A percentile compares a stretch with the other conserved stretches of the same genome.
Evolutionary conservation across 768 basidiomycete species (phyloP).

Genomic region (Panaeolus cyanescens): DNA sequence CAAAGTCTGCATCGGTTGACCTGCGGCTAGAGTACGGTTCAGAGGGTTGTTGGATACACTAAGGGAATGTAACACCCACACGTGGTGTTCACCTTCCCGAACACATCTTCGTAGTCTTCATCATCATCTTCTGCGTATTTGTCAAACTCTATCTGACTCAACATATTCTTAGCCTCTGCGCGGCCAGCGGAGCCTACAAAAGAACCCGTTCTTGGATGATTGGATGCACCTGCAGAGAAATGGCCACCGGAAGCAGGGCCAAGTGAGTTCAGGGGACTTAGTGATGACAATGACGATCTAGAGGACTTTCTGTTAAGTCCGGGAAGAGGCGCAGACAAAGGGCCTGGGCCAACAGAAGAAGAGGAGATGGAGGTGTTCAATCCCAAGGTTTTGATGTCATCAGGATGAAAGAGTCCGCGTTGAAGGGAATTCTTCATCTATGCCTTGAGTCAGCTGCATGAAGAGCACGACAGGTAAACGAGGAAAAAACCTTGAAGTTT

Average conservation of each 20-base stretch:
- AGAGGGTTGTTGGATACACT: background rate
- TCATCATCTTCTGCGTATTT: slow-evolving; percentile 88
- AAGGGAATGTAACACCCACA: slow-evolving; percentile 45
- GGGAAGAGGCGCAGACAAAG: slow-evolving; percentile 70
- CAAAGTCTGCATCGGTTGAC: slow-evolving; percentile 70
- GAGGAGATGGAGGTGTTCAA: slow-evolving; percentile 33
- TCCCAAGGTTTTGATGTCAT: slow-evolving; percentile 82
- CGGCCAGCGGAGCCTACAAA: slow-evolving; percentile 67
- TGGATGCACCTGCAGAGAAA: slow-evolving; percentile 22
- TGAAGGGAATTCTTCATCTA: slow-evolving; percentile 72
- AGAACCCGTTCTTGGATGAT: slow-evolving; percentile 64
- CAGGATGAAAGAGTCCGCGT: slow-evolving; percentile 84
- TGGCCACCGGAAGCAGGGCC: slow-evolving; percentile 25
- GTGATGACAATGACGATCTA: slow-evolving; percentile 43
- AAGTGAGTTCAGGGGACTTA: slow-evolving; percentile 41
- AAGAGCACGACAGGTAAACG: background rate
- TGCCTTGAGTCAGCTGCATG: background rate
- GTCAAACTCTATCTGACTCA: slow-evolving; percentile 66
- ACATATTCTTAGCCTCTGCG: slow-evolving; percentile 57
- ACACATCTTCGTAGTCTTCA: slow-evolving; percentile 95
- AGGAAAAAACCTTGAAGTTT: slow-evolving; percentile 68
- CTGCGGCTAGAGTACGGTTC: slow-evolving; percentile 39
- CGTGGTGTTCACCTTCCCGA: slow-evolving; percentile 73
- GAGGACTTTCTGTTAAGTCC: slow-evolving; percentile 52
- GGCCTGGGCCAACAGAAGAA: slow-evolving; percentile 47